These are phyloP conservation scores for Ophiostoma novo-ulmi DNA, from an alignment of 2,329 filamentous ascomycete species.

Conservation along the genomic window DNA sequence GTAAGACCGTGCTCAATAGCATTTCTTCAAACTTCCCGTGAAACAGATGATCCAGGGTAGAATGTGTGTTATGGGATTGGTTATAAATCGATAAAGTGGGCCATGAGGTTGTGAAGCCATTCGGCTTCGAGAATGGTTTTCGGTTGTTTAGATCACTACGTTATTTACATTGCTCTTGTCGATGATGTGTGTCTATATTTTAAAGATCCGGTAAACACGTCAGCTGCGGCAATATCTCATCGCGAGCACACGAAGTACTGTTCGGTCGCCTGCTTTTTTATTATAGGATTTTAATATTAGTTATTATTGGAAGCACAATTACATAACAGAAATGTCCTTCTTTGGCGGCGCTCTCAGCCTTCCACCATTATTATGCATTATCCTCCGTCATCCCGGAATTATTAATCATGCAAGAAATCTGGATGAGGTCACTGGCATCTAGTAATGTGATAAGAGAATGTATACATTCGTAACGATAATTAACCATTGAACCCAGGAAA, in stretches of 20 bases:
- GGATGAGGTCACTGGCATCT: neutral
- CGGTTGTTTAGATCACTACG: neutral
- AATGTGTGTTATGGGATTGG: constrained; percentile 8
- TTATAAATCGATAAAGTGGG: neutral
- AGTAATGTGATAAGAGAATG: neutral
- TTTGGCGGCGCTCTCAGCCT: neutral
- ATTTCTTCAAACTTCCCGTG: neutral
- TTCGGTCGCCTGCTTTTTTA: neutral
- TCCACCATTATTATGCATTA: neutral
- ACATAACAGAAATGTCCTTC: neutral
- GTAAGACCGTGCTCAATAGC: neutral
- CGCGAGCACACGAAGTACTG: neutral
- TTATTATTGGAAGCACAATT: neutral
- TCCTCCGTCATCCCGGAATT: neutral
- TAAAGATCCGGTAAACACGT: neutral
- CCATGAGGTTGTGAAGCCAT: neutral
- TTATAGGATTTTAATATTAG: neutral
- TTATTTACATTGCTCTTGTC: neutral
- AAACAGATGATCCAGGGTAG: neutral
- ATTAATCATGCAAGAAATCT: neutral
- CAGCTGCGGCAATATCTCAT: neutral
- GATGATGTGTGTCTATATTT: neutral
- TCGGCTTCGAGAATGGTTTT: neutral
- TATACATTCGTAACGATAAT: neutral
- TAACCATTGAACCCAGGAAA: neutral